These are phyloP conservation scores for Lecanoromycetidae sp. DNA, from an alignment of 2,329 filamentous ascomycete species.

Conservation along the genomic window DNA sequence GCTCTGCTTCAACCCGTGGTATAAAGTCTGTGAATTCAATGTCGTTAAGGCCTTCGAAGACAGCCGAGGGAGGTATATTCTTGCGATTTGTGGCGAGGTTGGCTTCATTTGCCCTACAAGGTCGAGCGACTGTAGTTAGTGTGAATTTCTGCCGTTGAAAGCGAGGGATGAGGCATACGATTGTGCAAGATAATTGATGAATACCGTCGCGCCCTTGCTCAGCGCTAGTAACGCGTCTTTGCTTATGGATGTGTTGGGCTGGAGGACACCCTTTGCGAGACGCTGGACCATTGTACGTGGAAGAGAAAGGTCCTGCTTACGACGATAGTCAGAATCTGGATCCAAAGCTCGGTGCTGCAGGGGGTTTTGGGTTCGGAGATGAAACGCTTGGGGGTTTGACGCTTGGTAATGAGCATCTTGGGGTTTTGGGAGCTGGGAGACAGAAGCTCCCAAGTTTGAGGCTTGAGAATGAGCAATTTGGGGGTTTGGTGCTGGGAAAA, in stretches of 20 bases:
- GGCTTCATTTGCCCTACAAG: slow-evolving; percentile 50
- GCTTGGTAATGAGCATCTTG: too few species aligned
- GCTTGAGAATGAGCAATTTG: too few species aligned
- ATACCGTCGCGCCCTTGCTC: slow-evolving; percentile 54
- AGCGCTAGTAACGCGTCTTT: slow-evolving; percentile 54
- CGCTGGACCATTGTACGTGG: slow-evolving; percentile 51
- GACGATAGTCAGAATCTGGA: neutral
- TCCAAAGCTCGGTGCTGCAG: neutral
- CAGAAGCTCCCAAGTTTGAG: too few species aligned
- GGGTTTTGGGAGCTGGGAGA: too few species aligned
- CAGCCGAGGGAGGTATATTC: slow-evolving; percentile 49
- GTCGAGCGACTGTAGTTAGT: too few species aligned
- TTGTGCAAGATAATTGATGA: slow-evolving; percentile 51
- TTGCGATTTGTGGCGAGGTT: slow-evolving; percentile 41
- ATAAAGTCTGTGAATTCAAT: slow-evolving; percentile 50
- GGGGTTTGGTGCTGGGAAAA: too few species aligned
- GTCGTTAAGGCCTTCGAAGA: slow-evolving; percentile 48
- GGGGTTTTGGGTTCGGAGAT: too few species aligned
- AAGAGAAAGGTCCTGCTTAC: slow-evolving; percentile 45
- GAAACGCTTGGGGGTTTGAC: too few species aligned
- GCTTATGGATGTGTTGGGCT: slow-evolving; percentile 52
- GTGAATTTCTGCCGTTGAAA: neutral
- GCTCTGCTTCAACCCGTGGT: slow-evolving; percentile 46
- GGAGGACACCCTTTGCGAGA: slow-evolving; percentile 51
- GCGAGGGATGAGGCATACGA: slow-evolving; percentile 33